A percentile compares a stretch with the other conserved stretches of the same genome.
phyloP scores from a whole-genome alignment of 2,329 filamentous ascomycete genomes.

The Arthrobotrys entomopaga region DNA sequence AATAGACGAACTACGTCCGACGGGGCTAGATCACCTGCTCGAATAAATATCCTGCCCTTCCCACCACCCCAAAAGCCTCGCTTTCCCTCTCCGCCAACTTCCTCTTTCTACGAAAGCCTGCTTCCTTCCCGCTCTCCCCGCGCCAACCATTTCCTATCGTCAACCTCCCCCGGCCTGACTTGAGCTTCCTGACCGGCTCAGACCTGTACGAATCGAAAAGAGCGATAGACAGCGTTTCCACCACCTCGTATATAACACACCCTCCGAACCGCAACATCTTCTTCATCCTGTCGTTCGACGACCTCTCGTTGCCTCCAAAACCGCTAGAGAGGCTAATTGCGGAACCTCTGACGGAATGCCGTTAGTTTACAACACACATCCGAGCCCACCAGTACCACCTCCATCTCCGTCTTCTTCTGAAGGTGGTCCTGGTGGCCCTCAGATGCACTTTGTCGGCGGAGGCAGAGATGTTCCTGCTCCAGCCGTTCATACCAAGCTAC shows the following conservation, averaged over 20 bases:
- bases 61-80: background rate
- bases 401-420: constrained; percentile 21
- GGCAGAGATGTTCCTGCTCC: constrained; percentile 25
- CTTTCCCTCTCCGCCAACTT: constrained; percentile 5
- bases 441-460: constrained; percentile 38
- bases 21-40: constrained; percentile 29
- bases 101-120: constrained; percentile 3
- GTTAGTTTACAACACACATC: constrained; percentile 54
- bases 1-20: constrained; percentile 45
- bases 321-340: constrained; percentile 55
- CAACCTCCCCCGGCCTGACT: background rate
- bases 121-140: constrained; percentile 4
- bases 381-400: constrained; percentile 44
- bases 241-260: constrained; percentile 17
- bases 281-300: constrained; percentile 13
- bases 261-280: constrained; percentile 22
- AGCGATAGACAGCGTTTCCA: background rate
- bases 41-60: constrained; percentile 11
- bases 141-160: constrained; percentile 7
- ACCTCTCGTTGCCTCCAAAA: constrained; percentile 38
- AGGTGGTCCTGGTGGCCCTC: constrained; percentile 28
- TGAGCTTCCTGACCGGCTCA: constrained; percentile 6
- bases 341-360: constrained; percentile 54
- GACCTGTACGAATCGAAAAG: background rate
- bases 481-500: constrained; percentile 50